phyloP scores from a whole-genome alignment of 306 rosid genomes.

The Fagus sylvatica region DNA sequence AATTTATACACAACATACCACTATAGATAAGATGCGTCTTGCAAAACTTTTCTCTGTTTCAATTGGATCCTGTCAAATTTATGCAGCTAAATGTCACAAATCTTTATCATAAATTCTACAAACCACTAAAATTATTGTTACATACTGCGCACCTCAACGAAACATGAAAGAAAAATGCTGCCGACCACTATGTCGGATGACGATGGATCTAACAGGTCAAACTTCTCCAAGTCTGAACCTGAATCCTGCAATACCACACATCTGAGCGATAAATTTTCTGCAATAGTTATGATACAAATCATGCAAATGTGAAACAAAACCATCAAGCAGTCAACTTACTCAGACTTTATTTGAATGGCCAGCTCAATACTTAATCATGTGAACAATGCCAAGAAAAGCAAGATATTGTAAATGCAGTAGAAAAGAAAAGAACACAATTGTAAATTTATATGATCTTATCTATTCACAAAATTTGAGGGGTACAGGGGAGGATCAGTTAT shows the following conservation, averaged over 20 bases:
- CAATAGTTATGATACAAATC: slow-evolving; percentile 5
- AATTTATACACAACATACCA: slow-evolving; percentile 58
- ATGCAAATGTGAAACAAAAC: background rate
- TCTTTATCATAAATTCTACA: slow-evolving; percentile 8
- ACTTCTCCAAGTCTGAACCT: slow-evolving; percentile 48
- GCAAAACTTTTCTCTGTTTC: slow-evolving; percentile 89
- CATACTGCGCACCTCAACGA: slow-evolving; percentile 63
- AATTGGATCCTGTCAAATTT: slow-evolving; percentile 72
- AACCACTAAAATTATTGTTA: slow-evolving; percentile 20
- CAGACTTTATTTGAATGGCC: background rate
- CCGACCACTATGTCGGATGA: slow-evolving; percentile 68
- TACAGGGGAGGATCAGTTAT: no score
- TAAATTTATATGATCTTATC: background rate
- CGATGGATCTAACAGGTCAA: slow-evolving; percentile 78
- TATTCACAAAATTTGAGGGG: no score
- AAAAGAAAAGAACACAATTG: background rate
- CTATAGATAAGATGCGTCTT: slow-evolving; percentile 82
- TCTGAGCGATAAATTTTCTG: background rate
- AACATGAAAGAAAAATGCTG: slow-evolving; percentile 67
- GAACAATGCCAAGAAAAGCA: background rate
- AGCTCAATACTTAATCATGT: background rate
- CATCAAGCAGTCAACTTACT: background rate
- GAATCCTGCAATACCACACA: slow-evolving; percentile 53
- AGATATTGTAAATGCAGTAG: background rate
- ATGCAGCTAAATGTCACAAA: slow-evolving; percentile 28